Evolutionary conservation across 257 asterid species (phyloP).

Genomic region (Forsythia suspensa): DNA sequence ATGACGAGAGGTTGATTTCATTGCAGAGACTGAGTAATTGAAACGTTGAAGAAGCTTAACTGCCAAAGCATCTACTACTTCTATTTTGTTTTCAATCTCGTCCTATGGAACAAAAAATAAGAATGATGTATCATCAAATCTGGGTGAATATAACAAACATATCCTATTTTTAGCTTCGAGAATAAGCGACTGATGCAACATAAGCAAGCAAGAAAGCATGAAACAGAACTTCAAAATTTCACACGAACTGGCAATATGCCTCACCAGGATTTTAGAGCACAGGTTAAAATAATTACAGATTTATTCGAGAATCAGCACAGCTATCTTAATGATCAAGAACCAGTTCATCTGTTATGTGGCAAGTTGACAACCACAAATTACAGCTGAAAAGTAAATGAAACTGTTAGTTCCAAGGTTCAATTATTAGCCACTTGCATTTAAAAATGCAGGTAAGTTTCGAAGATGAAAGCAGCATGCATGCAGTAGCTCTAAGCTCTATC

Average conservation of each 20-base stretch:
- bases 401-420: neutral
- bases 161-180: neutral
- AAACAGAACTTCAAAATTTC: conserved; percentile 1
- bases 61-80: conserved; percentile 91
- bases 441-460: neutral
- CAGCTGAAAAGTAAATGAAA: conserved; percentile 2
- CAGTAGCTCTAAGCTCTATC: conserved; percentile 10
- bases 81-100: conserved; percentile 86
- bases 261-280: neutral
- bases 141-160: conserved; percentile 15
- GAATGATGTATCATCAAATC: neutral
- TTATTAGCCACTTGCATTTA: neutral
- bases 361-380: neutral
- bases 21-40: conserved; percentile 81
- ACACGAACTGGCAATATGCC: neutral
- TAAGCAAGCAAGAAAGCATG: conserved; percentile 12
- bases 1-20: conserved; percentile 80
- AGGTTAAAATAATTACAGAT: conserved; percentile 1
- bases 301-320: neutral
- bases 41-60: conserved; percentile 90
- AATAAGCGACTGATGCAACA: conserved; percentile 4
- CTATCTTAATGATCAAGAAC: neutral
- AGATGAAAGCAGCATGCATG: conserved; percentile 16
- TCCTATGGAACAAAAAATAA: conserved; percentile 41
- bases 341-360: neutral